A percentile compares a stretch with the other conserved stretches of the same genome.
Conservation (phyloP, 164 flowering plant genomes). For the Magnolia sinica region DNA sequence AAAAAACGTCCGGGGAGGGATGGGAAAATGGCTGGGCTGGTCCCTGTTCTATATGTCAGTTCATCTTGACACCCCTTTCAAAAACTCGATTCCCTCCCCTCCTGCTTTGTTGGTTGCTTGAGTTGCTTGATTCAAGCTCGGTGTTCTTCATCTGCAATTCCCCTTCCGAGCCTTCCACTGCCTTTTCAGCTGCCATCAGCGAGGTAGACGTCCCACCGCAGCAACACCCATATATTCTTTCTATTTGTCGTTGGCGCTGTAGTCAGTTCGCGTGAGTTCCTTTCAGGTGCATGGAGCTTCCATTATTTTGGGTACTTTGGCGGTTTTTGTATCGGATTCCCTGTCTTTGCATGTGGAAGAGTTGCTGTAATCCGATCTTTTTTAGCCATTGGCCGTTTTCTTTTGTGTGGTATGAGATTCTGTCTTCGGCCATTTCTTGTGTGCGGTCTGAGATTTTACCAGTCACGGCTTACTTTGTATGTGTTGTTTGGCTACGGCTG, state of each 20-base stretch:
- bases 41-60: conserved; percentile 89
- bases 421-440: no score
- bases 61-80: conserved; percentile 42
- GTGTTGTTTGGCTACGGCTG: no score
- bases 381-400: not conserved
- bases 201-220: no score
- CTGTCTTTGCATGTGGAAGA: not conserved
- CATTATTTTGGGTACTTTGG: not conserved
- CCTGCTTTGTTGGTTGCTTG: not conserved
- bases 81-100: not conserved
- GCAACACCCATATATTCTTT: not conserved
- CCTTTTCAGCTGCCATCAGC: not conserved
- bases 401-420: not conserved
- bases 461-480: no score
- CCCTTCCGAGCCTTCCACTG: not conserved
- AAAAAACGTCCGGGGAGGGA: conserved; percentile 97
- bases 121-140: not conserved
- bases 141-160: not conserved
- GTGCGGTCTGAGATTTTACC: no score
- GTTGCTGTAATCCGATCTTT: not conserved
- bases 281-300: not conserved
- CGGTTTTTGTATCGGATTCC: not conserved
- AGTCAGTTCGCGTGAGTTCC: not conserved
- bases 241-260: not conserved
- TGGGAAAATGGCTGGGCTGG: conserved; percentile 94